These are phyloP conservation scores for Aegilops longissima DNA, from an alignment of 176 grass and related monocot genomes.

Conservation along the genomic window DNA sequence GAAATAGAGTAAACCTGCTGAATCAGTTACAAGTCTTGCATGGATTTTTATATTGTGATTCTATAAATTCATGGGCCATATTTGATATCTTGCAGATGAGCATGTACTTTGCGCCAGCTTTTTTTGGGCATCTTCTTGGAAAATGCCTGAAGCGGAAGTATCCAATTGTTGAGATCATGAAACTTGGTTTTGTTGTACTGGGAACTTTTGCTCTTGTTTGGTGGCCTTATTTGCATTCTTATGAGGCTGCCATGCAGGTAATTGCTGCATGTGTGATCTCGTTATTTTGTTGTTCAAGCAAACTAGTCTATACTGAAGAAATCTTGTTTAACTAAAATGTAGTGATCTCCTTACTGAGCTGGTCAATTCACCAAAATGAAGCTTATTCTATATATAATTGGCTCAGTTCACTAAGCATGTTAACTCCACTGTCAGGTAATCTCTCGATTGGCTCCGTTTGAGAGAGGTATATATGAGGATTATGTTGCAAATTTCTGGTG, in stretches of 20 bases:
- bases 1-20: constrained; percentile 20
- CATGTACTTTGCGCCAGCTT: constrained; percentile 91
- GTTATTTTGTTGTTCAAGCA: constrained; percentile 4
- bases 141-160: constrained; percentile 72
- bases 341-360: background rate
- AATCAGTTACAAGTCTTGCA: background rate
- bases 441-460: constrained; percentile 83
- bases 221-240: constrained; percentile 91
- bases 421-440: constrained; percentile 57
- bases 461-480: constrained; percentile 94
- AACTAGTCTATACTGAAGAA: background rate
- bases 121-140: constrained; percentile 87
- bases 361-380: background rate
- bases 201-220: constrained; percentile 84
- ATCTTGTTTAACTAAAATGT: background rate
- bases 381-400: constrained; percentile 14
- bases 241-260: constrained; percentile 69
- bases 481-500: constrained; percentile 99
- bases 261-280: background rate
- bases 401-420: constrained; percentile 26
- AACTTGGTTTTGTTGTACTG: constrained; percentile 70
- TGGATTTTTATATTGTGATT: constrained; percentile 16
- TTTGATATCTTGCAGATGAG: constrained; percentile 72
- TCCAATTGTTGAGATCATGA: constrained; percentile 67
- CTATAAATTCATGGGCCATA: background rate